Evolutionary conservation across 257 asterid genomes (phyloP).

Genomic region (Salvia hispanica): DNA sequence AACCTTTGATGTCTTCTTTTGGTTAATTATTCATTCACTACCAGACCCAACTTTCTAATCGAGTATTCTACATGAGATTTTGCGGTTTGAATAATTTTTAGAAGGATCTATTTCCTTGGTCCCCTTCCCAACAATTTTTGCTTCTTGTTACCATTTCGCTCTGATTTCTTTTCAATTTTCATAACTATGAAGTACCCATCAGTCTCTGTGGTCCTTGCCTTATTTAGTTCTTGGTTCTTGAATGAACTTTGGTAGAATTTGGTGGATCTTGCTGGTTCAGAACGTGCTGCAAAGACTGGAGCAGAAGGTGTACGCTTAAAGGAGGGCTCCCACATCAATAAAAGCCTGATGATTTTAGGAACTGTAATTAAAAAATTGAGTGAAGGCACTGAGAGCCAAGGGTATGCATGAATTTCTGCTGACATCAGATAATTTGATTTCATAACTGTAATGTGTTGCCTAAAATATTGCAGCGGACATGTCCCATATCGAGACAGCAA

Average conservation of each 20-base stretch:
- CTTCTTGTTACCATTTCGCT: constrained; percentile 10
- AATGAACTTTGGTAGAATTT: constrained; percentile 59
- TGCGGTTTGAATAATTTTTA: neutral
- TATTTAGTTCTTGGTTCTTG: constrained; percentile 25
- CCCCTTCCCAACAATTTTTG: neutral
- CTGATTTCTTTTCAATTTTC: neutral
- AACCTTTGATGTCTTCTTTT: neutral
- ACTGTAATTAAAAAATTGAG: constrained; percentile 97
- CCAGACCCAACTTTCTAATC: neutral
- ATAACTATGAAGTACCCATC: neutral
- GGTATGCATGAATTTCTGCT: constrained; percentile 55
- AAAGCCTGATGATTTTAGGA: constrained; percentile 93
- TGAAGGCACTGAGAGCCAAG: constrained; percentile 98
- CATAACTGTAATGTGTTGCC: constrained; percentile 26
- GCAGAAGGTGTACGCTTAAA: constrained; percentile 98
- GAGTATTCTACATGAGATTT: neutral
- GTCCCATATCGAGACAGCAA: constrained; percentile 99
- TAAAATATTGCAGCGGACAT: constrained; percentile 76
- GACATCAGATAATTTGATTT: constrained; percentile 19
- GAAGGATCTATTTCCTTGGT: neutral
- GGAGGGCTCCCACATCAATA: constrained; percentile 98
- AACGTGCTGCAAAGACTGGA: constrained; percentile 99
- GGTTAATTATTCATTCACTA: neutral
- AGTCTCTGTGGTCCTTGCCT: constrained; percentile 12
- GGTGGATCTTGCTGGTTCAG: constrained; percentile 99